A percentile compares a stretch with the other conserved stretches of the same genome.
Evolutionary conservation across 2,329 filamentous ascomycete genomes (phyloP).

Genomic region (Sclerotinia trifoliorum): DNA sequence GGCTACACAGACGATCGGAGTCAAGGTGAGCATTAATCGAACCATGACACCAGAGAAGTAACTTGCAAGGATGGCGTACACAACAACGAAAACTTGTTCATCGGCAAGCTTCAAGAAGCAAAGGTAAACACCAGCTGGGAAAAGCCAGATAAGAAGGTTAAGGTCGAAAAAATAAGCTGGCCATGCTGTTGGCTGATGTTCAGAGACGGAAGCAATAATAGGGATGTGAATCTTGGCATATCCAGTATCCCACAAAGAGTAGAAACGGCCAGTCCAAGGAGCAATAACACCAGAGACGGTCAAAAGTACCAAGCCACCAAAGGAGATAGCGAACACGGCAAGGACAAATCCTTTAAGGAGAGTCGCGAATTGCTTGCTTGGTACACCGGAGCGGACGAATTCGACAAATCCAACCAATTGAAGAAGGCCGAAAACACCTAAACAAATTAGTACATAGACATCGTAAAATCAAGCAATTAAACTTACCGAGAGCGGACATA

Average conservation of each 20-base stretch:
- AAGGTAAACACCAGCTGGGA: conserved; percentile 97
- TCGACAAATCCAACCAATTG: conserved; percentile 92
- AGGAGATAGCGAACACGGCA: conserved; percentile 68
- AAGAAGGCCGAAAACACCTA: conserved; percentile 91
- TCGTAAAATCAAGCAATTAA: conserved; percentile 20
- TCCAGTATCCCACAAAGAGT: conserved; percentile 97
- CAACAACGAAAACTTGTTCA: conserved; percentile 96
- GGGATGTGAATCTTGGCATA: conserved; percentile 99
- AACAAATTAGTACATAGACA: conserved; percentile 19
- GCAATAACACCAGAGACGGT: conserved; percentile 90
- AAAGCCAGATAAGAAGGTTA: conserved; percentile 98
- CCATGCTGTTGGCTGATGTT: conserved; percentile 98
- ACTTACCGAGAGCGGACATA: conserved; percentile 88
- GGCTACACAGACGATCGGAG: conserved; percentile 92
- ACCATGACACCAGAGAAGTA: conserved; percentile 99
- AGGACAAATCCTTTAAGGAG: conserved; percentile 77
- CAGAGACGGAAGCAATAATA: conserved; percentile 98
- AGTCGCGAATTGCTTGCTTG: conserved; percentile 90
- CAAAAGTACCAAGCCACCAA: conserved; percentile 77
- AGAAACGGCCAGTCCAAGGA: conserved; percentile 97
- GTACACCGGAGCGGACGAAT: conserved; percentile 83
- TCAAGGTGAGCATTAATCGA: conserved; percentile 95
- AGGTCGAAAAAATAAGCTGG: conserved; percentile 99
- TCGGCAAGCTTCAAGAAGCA: conserved; percentile 93
- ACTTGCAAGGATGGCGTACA: conserved; percentile 93